Base-by-base conservation (phyloP, 2,329 filamentous ascomycete species). In the Phialophora macrospora region DNA sequence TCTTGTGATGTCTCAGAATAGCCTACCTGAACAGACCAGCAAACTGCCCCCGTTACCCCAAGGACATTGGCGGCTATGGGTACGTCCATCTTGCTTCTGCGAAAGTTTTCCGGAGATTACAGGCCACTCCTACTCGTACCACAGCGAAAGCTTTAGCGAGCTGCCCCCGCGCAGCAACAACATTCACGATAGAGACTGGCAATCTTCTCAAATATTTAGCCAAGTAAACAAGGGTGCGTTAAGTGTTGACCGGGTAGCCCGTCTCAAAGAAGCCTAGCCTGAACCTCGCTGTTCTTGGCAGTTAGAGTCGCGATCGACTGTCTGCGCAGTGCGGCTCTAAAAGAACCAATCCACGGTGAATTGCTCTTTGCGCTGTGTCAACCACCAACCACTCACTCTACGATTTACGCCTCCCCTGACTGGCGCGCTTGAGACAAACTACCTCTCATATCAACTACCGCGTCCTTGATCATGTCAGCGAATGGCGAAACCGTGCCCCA, bases 1-100 rank as follows among this genome's bases (percentile, higher is more conserved):
- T 20, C 38, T 38, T 55, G 41, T 28, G 4, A 26, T 26, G 12
- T 24, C 41, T 20, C n/a, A 22, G 17, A 38, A 5, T 22, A 55
- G 32, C 75, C 12, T 75, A 86, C 85, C 75, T 88, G 86, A 32
- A 89, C 78, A 20, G 86, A 89, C 88, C 88, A 90, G 74, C 87
- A 90, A 72, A 87, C 82, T 41, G 86, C 86, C 11, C 87, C 87
- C 0, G 86, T 72, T 0, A 84, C 87, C 0, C 87, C 87, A 1
- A 88, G 80, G 0, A 84, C 79, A 71, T 88, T 87, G 2, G 86
- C 83, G 1, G 83, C 84, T 1, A 81, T 74, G 0, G 85, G 84
- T 2, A 83, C 73, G 64, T 87, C 80, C 85, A 88, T 87, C 7
- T 34, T 32, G 28, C 17, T 51, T 14, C 48, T 4, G 20, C 20